Conservation (phyloP, 495 filamentous ascomycete genomes). For the Chlorociboria aeruginascens region DNA sequence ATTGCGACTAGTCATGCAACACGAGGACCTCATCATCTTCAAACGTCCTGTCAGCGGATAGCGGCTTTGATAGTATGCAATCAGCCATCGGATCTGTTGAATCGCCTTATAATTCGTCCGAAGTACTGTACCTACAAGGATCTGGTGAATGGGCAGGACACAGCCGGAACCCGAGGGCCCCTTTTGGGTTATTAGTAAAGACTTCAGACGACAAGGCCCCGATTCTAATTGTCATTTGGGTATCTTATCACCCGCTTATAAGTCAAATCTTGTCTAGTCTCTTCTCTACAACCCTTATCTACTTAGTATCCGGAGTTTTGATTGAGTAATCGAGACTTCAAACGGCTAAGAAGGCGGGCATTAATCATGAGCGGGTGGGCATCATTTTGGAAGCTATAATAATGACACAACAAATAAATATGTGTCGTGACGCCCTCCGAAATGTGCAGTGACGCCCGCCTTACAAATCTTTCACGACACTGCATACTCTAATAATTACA, state of each 20-base stretch:
- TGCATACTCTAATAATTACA: not conserved
- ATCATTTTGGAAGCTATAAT: not conserved
- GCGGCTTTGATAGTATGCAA: constrained; percentile 5
- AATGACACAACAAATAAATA: constrained; percentile 1
- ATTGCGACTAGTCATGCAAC: not conserved
- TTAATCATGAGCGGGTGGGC: not conserved
- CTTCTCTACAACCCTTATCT: not conserved
- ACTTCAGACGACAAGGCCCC: not conserved
- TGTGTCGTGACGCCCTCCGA: constrained; percentile 13
- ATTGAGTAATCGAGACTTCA: not conserved
- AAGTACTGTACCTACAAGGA: not conserved
- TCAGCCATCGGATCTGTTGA: not conserved
- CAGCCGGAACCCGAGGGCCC: not conserved
- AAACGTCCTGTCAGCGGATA: not conserved
- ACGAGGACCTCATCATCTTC: constrained; percentile 1
- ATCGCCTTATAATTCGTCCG: not conserved
- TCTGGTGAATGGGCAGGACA: not conserved
- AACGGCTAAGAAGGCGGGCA: not conserved
- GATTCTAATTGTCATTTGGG: not conserved
- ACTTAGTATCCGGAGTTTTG: not conserved
- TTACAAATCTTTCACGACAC: not conserved
- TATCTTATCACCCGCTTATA: no score
- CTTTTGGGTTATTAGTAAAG: not conserved
- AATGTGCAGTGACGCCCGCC: constrained; percentile 10
- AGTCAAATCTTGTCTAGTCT: not conserved